Evolutionary conservation across 2,329 filamentous ascomycete species (phyloP).

Genomic region (Fusarium sp.): DNA sequence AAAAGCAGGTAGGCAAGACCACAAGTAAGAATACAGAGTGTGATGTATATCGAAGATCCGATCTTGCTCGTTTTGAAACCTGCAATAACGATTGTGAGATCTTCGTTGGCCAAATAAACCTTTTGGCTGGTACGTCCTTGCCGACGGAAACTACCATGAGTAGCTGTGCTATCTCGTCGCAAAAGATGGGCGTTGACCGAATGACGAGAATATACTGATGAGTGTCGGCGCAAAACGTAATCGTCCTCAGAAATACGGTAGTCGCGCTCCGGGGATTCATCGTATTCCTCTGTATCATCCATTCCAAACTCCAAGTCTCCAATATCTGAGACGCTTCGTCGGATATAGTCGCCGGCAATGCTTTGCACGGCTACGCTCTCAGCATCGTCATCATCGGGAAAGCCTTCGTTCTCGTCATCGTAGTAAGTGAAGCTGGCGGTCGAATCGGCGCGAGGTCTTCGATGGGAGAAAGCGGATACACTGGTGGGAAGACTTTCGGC

Average conservation of each 20-base stretch:
- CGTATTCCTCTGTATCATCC: slow-evolving; percentile 56
- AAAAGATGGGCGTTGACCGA: slow-evolving; percentile 74
- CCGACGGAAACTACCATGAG: slow-evolving; percentile 71
- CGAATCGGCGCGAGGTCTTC: slow-evolving; percentile 82
- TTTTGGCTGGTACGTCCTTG: slow-evolving; percentile 83
- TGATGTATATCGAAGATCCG: slow-evolving; percentile 76
- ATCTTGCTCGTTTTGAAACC: slow-evolving; percentile 83
- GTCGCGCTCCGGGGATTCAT: slow-evolving; percentile 55
- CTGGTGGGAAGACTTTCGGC: slow-evolving; percentile 97
- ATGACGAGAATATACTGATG: slow-evolving; percentile 68
- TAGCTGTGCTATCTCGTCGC: slow-evolving; percentile 75
- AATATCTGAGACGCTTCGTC: slow-evolving; percentile 52
- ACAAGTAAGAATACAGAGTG: slow-evolving; percentile 76
- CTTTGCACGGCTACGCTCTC: slow-evolving; percentile 48
- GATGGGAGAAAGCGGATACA: slow-evolving; percentile 89
- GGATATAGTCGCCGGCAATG: slow-evolving; percentile 41
- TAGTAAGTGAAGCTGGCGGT: slow-evolving; percentile 92
- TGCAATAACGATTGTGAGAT: slow-evolving; percentile 91
- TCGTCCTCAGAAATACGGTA: slow-evolving; percentile 56
- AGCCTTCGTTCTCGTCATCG: slow-evolving; percentile 68
- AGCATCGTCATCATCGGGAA: slow-evolving; percentile 45
- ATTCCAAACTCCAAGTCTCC: slow-evolving; percentile 55
- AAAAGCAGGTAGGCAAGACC: slow-evolving; percentile 87
- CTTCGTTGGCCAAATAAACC: slow-evolving; percentile 91
- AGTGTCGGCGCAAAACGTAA: slow-evolving; percentile 67